Base-by-base conservation (phyloP, 23 red algal genomes). In the Gracilaria gracilis region DNA sequence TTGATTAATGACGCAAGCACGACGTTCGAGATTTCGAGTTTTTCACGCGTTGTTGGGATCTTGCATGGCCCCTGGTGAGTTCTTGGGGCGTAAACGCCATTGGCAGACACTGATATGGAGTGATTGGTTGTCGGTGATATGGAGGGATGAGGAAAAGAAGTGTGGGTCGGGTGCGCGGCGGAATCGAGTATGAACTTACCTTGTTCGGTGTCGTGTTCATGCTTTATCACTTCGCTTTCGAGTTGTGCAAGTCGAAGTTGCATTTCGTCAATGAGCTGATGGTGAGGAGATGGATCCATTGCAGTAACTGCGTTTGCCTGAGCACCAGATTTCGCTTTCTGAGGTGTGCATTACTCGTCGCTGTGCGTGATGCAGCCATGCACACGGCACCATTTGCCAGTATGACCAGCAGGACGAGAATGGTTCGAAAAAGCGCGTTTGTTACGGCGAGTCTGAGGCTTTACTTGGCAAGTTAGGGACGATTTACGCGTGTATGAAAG, bases 311-410 rank as follows among this genome's bases (percentile, higher is more conserved):
- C 66, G 66, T 39, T 9, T 40, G 66, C 66, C 29, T 20, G 66
- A 6, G 66, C 66, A 8, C 37, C 8, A 2, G 5, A 14, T 71
- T 71, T 71, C 8, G 24, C 66, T 40, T 71, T 35, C 31, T 71
- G 66, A 16, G 37, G 66, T 6, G 19, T 12, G 66, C 19, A 71
- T 17, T 71, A 24, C 4, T 71, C 66, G 37, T 71, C 24, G 31
- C 66, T 80, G n/a, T 80, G 75, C 8, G 75, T 80, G 46, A 80
- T 44, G 54, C 75, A 57, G 6, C 75, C 75, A 34, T 80, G 75
- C 11, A 58, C 51, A 24, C 51, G 42, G 46, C 75, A 80, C 39
- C 75, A 80, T 46, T 80, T 80, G 32, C 44, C 44, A 28, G 46
- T 80, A 44, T 80, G 34, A 4, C 75, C 75, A 4, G n/a, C 19